Evolutionary conservation across 495 filamentous ascomycete genomes (phyloP).

Genomic region (Penicillium pancosmium): DNA sequence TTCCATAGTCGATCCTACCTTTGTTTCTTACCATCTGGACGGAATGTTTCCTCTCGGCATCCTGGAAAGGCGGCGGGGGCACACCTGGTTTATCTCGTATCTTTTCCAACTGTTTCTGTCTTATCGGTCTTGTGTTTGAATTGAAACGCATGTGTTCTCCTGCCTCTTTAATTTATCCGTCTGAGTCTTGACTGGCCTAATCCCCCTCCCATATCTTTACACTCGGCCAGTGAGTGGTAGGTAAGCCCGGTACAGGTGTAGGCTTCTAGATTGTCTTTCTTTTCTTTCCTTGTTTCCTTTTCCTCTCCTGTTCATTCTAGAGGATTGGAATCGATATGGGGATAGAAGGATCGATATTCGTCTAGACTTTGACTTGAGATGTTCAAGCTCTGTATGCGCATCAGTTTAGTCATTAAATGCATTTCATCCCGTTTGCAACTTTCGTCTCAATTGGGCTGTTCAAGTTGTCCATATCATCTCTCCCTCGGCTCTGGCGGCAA

Average conservation of each 20-base stretch:
- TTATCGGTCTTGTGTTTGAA: conserved; percentile 32
- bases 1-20: conserved; percentile 16
- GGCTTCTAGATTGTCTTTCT: background rate
- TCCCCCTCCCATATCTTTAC: background rate
- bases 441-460: too few relatives aligned
- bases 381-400: too few relatives aligned
- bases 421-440: background rate
- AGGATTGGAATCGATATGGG: background rate
- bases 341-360: conserved; percentile 1
- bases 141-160: conserved; percentile 38
- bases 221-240: background rate
- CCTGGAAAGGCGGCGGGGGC: conserved; percentile 37
- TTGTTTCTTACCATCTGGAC: conserved; percentile 36
- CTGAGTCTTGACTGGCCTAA: conserved; percentile 1
- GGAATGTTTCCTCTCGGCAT: conserved; percentile 34
- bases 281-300: conserved; percentile 1
- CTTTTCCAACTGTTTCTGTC: conserved; percentile 26
- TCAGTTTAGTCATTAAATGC: background rate
- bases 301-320: background rate
- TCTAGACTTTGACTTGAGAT: background rate
- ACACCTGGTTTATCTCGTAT: conserved; percentile 36
- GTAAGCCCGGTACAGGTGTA: background rate
- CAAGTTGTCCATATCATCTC: too few relatives aligned
- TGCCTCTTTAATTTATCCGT: conserved; percentile 12
- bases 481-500: too few relatives aligned